Evolutionary conservation across 257 asterid genomes (phyloP), one percentile per base, ranked within the genome.

Genomic region (Solanum paucissectum): DNA sequence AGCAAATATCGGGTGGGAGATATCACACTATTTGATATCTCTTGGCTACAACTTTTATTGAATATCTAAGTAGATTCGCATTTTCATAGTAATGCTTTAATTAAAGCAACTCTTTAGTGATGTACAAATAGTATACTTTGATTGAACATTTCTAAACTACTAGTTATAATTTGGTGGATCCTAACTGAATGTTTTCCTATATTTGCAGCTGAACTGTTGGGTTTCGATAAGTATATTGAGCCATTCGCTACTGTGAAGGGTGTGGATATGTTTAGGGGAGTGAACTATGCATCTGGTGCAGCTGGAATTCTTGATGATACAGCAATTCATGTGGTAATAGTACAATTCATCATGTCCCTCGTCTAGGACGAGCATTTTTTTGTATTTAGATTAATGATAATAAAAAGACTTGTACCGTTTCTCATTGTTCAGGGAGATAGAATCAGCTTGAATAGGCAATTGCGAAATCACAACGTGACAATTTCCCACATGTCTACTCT

Each of bases 261-360:
- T 21, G 44, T 71, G 76, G 89, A 87, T 7, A 58, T 74, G 23
- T 23, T 74, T 12, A 74, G 0, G 2, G 90, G 90, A 0, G 88
- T 88, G 16, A 88, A 88, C 21, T 88, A 88, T 85, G 90, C 85
- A 44, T 88, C 88, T 38, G 90, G 86, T 73, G 52, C 60, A 10
- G 86, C 82, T 32, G 90, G 90, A 74, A 84, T 88, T 44, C 90
- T 60, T 14, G 88, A 88, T 2, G 81, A 74, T 2, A 16, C 90
- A 8, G 74, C 74, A 66, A 9, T 13, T 7, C 58, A 82, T 38
- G 7, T 69, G 89, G 89, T 83, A 83, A 71, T 69, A 0, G 7
- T 71, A 23, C 34, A 68, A 12, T 40, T 75, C 55, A 75, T 6
- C 33, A 37, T 23, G 25, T 37, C 83, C 83, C 83, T 74, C n/a